Conservation (phyloP, 2,329 filamentous ascomycete species). For the Penicillium fuscoglaucum region DNA sequence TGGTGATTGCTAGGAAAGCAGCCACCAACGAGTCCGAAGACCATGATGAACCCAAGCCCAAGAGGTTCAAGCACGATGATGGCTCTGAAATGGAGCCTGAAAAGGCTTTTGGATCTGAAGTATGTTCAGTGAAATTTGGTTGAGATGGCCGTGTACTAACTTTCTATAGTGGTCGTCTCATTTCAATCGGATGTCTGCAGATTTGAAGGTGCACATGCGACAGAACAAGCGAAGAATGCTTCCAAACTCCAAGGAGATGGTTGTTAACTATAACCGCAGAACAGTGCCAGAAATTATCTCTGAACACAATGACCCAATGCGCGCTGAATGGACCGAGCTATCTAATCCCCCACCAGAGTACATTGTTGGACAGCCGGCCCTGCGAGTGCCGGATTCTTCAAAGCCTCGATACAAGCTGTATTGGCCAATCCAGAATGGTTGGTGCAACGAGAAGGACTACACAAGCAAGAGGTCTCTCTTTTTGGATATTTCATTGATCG, state of each 20-base stretch:
- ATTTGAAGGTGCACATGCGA: conserved; percentile 87
- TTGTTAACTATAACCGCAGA: conserved; percentile 88
- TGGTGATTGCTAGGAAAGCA: conserved; percentile 82
- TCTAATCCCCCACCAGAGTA: conserved; percentile 67
- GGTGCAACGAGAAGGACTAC: conserved; percentile 90
- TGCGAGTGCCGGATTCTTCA: conserved; percentile 86
- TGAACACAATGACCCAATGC: conserved; percentile 90
- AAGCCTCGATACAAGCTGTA: conserved; percentile 85
- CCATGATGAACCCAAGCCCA: conserved; percentile 74
- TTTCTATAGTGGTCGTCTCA: conserved; percentile 55
- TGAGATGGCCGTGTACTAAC: neutral
- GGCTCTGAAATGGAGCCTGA: conserved; percentile 58
- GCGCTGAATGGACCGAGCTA: conserved; percentile 94
- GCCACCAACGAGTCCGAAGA: conserved; percentile 78
- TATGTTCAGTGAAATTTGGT: conserved; percentile 43
- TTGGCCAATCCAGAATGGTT: conserved; percentile 86
- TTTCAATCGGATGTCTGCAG: conserved; percentile 79
- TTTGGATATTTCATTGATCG: conserved; percentile 81
- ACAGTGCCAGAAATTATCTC: conserved; percentile 82
- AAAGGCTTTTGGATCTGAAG: conserved; percentile 83
- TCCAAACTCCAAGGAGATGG: conserved; percentile 95
- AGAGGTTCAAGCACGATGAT: conserved; percentile 61
- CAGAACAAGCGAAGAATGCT: conserved; percentile 91
- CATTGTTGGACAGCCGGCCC: conserved; percentile 77
- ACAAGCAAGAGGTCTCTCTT: conserved; percentile 74